Percentiles rank a stretch among this genome's conserved stretches.
Conservation (phyloP, 441 rosid species). For the Erodium texanum region DNA sequence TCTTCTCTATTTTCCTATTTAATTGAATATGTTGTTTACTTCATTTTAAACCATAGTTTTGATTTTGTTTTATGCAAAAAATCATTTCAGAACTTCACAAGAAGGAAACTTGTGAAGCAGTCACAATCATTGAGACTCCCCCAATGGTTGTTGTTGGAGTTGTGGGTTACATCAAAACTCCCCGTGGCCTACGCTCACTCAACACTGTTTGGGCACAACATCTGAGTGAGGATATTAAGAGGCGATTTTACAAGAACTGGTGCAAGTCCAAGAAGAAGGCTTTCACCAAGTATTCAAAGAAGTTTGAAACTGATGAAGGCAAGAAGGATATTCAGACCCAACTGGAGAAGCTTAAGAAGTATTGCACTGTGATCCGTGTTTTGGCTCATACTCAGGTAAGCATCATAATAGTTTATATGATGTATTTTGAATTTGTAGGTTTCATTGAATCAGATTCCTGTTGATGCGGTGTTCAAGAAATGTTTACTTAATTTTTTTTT, state of each 20-base stretch:
- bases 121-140: conserved; percentile 75
- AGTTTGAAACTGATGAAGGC: conserved; percentile 60
- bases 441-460: too few species aligned
- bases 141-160: conserved; percentile 84
- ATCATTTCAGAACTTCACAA: conserved; percentile 64
- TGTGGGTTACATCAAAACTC: conserved; percentile 76
- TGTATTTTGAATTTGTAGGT: neutral
- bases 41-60: neutral
- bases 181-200: conserved; percentile 67
- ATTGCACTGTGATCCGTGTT: conserved; percentile 63
- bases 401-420: neutral
- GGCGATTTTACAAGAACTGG: conserved; percentile 93
- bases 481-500: too few species aligned
- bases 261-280: conserved; percentile 91
- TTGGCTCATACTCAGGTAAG: conserved; percentile 83
- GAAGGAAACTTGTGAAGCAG: conserved; percentile 93
- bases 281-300: conserved; percentile 60
- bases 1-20: neutral
- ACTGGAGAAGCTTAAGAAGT: conserved; percentile 82
- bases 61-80: neutral
- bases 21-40: neutral
- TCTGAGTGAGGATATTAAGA: conserved; percentile 69
- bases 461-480: too few species aligned
- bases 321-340: conserved; percentile 57
- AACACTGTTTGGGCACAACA: conserved; percentile 96